phyloP scores from a whole-genome alignment of 148 eudicot genomes.

The Silene latifolia region DNA sequence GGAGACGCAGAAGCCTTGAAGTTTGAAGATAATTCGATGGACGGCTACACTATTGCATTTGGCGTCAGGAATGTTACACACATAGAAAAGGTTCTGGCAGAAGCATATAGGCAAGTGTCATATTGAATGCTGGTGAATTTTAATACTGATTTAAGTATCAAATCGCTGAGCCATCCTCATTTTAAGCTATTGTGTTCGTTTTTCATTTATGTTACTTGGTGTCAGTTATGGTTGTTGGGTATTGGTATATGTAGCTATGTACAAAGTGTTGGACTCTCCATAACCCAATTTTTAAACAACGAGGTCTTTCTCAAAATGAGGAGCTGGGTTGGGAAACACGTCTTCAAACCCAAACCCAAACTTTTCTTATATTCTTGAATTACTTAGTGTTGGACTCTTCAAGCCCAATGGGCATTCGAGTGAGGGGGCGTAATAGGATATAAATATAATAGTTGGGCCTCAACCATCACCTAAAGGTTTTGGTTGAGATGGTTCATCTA shows the following conservation, averaged over 20 bases:
- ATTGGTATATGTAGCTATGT: not conserved
- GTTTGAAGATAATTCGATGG: slow-evolving; percentile 82
- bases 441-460: no score
- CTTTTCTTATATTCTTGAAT: not conserved
- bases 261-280: not conserved
- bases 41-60: slow-evolving; percentile 93
- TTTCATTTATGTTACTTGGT: not conserved
- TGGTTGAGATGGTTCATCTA: no score
- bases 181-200: not conserved
- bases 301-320: not conserved
- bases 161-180: not conserved
- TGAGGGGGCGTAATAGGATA: no score
- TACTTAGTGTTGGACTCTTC: no score
- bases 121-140: not conserved
- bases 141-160: not conserved
- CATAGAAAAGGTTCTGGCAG: slow-evolving; percentile 85
- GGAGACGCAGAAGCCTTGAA: slow-evolving; percentile 88
- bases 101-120: slow-evolving; percentile 64
- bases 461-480: no score
- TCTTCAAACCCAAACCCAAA: not conserved
- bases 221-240: not conserved
- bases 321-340: not conserved
- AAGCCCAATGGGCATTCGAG: no score
- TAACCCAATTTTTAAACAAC: no score
- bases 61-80: slow-evolving; percentile 98